Conservation (phyloP, 306 rosid species). For the Vicia faba region DNA sequence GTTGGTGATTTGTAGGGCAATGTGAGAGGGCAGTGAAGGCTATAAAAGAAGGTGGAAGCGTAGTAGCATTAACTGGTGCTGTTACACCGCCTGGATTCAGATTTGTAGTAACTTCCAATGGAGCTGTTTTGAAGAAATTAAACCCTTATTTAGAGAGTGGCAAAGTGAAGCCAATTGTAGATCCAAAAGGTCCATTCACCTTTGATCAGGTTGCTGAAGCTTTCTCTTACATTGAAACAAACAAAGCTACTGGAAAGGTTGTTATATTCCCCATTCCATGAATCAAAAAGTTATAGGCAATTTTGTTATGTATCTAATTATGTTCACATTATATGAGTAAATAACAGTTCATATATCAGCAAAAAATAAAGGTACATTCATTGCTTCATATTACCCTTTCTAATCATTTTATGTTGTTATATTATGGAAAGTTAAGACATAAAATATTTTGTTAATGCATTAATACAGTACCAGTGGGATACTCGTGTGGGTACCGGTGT, state of each 20-base stretch:
- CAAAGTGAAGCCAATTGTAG: conserved; percentile 82
- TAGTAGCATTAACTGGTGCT: conserved; percentile 87
- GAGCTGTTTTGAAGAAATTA: conserved; percentile 75
- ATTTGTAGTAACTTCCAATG: conserved; percentile 89
- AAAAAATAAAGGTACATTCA: no score
- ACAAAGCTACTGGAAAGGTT: conserved; percentile 77
- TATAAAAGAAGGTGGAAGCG: conserved; percentile 86
- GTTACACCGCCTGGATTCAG: conserved; percentile 95
- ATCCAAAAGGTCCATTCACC: conserved; percentile 80
- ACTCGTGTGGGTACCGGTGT: no score
- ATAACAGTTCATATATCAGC: conserved; percentile 19
- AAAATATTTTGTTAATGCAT: no score
- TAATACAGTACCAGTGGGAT: no score
- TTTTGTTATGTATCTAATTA: conserved; percentile 42
- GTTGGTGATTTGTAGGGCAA: conserved; percentile 62
- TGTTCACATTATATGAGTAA: conserved; percentile 14
- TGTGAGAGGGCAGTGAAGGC: conserved; percentile 90
- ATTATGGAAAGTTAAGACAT: no score
- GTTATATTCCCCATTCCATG: conserved; percentile 83
- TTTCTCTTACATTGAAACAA: conserved; percentile 85
- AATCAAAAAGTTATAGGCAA: conserved; percentile 27
- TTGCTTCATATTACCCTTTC: no score
- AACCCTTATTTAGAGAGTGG: conserved; percentile 89
- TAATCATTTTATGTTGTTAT: no score
- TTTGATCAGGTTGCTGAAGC: conserved; percentile 83